A percentile compares a stretch with the other conserved stretches of the same genome.
Conservation (phyloP, 805 yeast species). For the Wickerhamiella sergipiensis region DNA sequence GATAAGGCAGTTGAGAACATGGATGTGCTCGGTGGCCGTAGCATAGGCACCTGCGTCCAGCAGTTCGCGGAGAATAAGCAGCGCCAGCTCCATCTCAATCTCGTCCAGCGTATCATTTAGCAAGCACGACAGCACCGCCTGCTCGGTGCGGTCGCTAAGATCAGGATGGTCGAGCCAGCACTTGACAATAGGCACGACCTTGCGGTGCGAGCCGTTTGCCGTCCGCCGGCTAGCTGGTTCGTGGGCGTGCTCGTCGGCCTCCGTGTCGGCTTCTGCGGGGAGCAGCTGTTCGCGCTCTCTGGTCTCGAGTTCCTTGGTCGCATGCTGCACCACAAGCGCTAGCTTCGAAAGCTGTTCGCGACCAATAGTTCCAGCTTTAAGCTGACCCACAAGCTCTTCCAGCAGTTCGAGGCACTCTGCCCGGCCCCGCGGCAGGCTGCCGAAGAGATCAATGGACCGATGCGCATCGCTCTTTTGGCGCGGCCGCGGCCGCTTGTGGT, state of each 20-base stretch:
- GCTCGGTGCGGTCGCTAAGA: background rate
- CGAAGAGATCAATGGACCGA: background rate
- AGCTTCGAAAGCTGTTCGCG: constrained; percentile 17
- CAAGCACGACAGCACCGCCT: background rate
- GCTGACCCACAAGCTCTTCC: constrained; percentile 9
- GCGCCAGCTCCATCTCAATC: constrained; percentile 11
- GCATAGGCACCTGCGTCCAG: constrained; percentile 7
- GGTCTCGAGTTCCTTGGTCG: background rate
- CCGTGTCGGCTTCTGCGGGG: background rate
- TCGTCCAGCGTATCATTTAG: constrained; percentile 5
- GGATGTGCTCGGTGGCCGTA: constrained; percentile 9
- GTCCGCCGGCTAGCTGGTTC: background rate
- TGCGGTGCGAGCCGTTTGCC: too few species aligned
- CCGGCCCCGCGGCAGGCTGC: background rate
- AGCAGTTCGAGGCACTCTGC: constrained; percentile 6
- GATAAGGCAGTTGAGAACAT: constrained; percentile 9
- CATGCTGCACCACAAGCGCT: background rate
- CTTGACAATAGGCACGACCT: background rate
- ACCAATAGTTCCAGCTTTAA: constrained; percentile 11
- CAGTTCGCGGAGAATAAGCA: constrained; percentile 13
- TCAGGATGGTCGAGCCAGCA: background rate
- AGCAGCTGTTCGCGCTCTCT: background rate
- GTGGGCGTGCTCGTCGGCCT: background rate
- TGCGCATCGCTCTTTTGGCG: background rate
- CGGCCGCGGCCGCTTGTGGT: background rate